A percentile compares a stretch with the other conserved stretches of the same genome.
Conservation (phyloP, 495 filamentous ascomycete genomes). For the Podospora australis region DNA sequence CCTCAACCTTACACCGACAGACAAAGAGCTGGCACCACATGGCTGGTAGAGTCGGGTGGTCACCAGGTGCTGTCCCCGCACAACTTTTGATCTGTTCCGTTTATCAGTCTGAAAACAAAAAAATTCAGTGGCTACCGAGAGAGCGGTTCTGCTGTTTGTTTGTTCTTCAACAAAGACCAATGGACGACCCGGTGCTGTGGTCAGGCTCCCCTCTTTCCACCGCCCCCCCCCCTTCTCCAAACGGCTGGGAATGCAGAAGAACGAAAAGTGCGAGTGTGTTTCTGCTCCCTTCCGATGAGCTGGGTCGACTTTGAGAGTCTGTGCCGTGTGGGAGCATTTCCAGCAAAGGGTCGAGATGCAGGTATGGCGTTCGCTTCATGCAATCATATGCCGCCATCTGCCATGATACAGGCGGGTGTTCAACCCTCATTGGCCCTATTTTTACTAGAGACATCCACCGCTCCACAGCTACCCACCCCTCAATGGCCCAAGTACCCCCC, state of each 20-base stretch:
- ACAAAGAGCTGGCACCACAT: too few species aligned
- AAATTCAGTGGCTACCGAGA: slow-evolving; percentile 8
- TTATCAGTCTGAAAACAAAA: too few species aligned
- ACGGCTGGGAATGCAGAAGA: slow-evolving; percentile 8
- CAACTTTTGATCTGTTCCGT: too few species aligned
- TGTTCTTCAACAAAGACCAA: neutral
- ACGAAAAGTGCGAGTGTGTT: slow-evolving; percentile 5
- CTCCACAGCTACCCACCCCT: slow-evolving; percentile 14
- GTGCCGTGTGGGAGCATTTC: slow-evolving; percentile 12
- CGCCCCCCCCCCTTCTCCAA: slow-evolving; percentile 1
- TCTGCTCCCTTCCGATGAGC: slow-evolving; percentile 5
- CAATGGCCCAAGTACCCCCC: neutral
- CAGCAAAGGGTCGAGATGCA: slow-evolving; percentile 20
- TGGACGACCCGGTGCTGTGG: slow-evolving; percentile 13
- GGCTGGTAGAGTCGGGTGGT: too few species aligned
- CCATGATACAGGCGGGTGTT: slow-evolving; percentile 10
- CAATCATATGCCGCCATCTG: slow-evolving; percentile 16
- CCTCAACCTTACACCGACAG: too few species aligned
- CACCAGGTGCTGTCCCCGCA: too few species aligned
- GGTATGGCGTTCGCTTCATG: slow-evolving; percentile 22
- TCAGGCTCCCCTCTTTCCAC: slow-evolving; percentile 4
- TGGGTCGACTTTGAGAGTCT: slow-evolving; percentile 7
- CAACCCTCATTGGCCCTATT: slow-evolving; percentile 18
- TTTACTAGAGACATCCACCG: slow-evolving; percentile 12
- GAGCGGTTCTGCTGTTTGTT: slow-evolving; percentile 4